Conservation (phyloP, 108 stramenopile genomes). For the Fistulifera pelliculosa region DNA sequence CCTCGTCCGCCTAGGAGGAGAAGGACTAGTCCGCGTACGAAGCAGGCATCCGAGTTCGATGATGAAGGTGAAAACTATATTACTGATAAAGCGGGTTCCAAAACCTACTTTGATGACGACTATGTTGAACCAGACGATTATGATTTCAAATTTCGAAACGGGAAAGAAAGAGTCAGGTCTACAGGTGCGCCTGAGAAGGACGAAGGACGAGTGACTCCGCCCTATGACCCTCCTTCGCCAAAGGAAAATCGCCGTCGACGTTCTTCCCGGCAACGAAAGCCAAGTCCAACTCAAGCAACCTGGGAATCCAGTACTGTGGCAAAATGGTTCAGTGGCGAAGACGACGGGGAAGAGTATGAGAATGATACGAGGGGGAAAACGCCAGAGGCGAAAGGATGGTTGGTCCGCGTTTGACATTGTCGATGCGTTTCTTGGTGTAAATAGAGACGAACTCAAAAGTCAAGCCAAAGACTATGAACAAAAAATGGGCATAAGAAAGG, state of each 20-base stretch:
- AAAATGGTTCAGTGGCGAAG: conserved; percentile 26
- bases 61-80: conserved; percentile 2
- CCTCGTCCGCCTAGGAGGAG: conserved; percentile 6
- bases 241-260: neutral
- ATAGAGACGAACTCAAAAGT: conserved; percentile 23
- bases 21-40: neutral
- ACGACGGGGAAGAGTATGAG: conserved; percentile 12
- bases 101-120: neutral
- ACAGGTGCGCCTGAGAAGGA: too few relatives aligned
- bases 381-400: neutral
- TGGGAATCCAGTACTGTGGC: conserved; percentile 9
- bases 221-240: conserved; percentile 7
- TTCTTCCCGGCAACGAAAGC: too few relatives aligned
- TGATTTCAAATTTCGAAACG: too few relatives aligned
- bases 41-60: neutral
- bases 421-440: conserved; percentile 25
- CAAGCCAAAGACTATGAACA: conserved; percentile 32
- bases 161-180: too few relatives aligned
- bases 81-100: neutral
- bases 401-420: conserved; percentile 22
- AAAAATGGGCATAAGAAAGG: conserved; percentile 27
- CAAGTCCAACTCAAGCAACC: neutral
- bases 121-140: neutral
- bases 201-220: conserved; percentile 4
- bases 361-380: conserved; percentile 1